Conservation (phyloP, 2,329 filamentous ascomycete species). For the Kalmusia sp. region DNA sequence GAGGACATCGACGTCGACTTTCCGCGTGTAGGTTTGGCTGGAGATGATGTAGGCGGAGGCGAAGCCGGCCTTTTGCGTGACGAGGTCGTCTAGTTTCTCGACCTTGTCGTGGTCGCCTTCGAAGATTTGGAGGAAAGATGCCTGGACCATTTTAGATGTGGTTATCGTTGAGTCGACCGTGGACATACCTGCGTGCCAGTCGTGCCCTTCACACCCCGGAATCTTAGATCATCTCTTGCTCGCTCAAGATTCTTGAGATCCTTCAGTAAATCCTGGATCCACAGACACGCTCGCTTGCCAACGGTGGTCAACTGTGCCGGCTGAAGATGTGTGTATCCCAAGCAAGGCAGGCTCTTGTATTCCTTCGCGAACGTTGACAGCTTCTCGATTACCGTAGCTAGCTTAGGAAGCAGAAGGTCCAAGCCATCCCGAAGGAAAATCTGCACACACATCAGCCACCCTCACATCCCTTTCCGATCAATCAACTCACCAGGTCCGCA, state of each 20-base stretch:
- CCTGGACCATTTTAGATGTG: slow-evolving; percentile 52
- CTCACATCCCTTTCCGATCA: too few relatives aligned
- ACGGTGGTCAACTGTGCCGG: slow-evolving; percentile 70
- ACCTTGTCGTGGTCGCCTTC: slow-evolving; percentile 66
- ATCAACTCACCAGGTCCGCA: slow-evolving; percentile 62
- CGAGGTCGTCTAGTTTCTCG: slow-evolving; percentile 67
- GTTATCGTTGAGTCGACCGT: too few relatives aligned
- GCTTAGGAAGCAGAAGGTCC: slow-evolving; percentile 76
- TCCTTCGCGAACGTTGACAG: slow-evolving; percentile 74
- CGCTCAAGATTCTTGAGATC: slow-evolving; percentile 77
- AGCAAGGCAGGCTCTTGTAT: slow-evolving; percentile 74
- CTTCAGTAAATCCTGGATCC: slow-evolving; percentile 78
- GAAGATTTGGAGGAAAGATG: slow-evolving; percentile 76
- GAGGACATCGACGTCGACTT: slow-evolving; percentile 81
- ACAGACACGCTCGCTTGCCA: slow-evolving; percentile 73
- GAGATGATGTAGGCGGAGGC: slow-evolving; percentile 68
- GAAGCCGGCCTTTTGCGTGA: slow-evolving; percentile 72
- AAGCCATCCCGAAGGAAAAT: slow-evolving; percentile 79
- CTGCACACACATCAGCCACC: slow-evolving; percentile 22
- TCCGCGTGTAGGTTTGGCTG: slow-evolving; percentile 78
- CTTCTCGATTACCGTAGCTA: slow-evolving; percentile 80
- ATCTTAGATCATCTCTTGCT: slow-evolving; percentile 71
- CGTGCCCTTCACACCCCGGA: slow-evolving; percentile 69
- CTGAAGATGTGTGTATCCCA: slow-evolving; percentile 80
- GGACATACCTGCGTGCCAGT: slow-evolving; percentile 41